Evolutionary conservation across 345 rosid species (phyloP), one percentile per base, ranked within the genome.

Genomic region (Acer campestre): DNA sequence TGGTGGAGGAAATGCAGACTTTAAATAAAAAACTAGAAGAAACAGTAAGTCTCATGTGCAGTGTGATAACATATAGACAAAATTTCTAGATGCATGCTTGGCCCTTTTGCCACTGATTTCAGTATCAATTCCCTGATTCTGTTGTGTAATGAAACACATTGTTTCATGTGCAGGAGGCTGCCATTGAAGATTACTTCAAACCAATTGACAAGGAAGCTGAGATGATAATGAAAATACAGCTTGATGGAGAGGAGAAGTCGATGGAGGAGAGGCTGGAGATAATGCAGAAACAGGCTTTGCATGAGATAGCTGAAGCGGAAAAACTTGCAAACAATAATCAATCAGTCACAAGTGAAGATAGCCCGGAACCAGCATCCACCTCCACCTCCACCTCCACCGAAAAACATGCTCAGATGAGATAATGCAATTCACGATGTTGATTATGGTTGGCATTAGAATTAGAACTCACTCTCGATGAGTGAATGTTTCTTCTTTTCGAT

Each of bases 1-100:
- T 96, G 99, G 99, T 96, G 59, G 94, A 92, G 79, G 89, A 94
- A 83, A 96, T 96, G 98, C 95, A 91, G 81, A 78, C 75, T 70
- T 78, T 96, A 67, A 96, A 94, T 83, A 89, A 77, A 83, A 89
- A 81, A 85, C 90, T 96, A 55, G 99, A 96, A 73, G 94, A 92
- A 80, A 91, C 97, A 48, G 98, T 96, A 79, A 80, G 91, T 79
- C 73, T 67, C 46, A 3, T 35, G 38, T 35, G 38, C 38, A 4
- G 6, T 29, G 63, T 63, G 68, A 7, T 31, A 65, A 7, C 18
- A 61, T 48, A 59, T 20, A 49, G 63, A 56, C 71, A 63, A 35
- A 35, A 53, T 16, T 53, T 14, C 17, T 18, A 53, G 20, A 16
- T 2, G n/a, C n/a, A 4, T 53, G 35, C 46, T 51, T 66, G 59